Percentiles rank a stretch among this genome's conserved stretches.
Conservation (phyloP, 192 early-diverging fungal genomes). For the Tieghemiomyces parasiticus region DNA sequence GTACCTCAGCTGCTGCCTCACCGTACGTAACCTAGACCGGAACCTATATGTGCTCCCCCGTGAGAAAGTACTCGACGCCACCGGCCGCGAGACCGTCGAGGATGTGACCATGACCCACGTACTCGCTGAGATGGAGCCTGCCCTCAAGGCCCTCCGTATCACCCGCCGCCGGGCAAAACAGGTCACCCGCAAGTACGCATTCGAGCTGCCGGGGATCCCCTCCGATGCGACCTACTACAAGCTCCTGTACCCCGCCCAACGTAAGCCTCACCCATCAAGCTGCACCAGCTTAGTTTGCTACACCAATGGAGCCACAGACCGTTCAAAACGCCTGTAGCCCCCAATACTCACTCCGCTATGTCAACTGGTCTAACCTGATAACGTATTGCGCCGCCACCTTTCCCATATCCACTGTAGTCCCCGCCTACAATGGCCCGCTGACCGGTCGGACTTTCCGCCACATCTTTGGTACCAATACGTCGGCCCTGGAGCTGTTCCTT, state of each 20-base stretch:
- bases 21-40: slow-evolving; percentile 62
- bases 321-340: no score
- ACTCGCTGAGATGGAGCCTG: slow-evolving; percentile 51
- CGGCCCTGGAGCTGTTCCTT: slow-evolving; percentile 83
- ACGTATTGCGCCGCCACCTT: no score
- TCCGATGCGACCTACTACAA: slow-evolving; percentile 71
- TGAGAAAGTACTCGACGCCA: slow-evolving; percentile 13
- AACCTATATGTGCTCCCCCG: slow-evolving; percentile 91
- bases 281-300: no score
- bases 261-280: no score
- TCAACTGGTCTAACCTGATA: no score
- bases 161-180: slow-evolving; percentile 36
- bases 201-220: slow-evolving; percentile 73
- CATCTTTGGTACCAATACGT: slow-evolving; percentile 77
- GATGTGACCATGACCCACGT: slow-evolving; percentile 51
- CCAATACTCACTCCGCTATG: no score
- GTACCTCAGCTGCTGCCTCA: slow-evolving; percentile 69
- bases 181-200: slow-evolving; percentile 77
- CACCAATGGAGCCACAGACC: no score
- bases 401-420: slow-evolving; percentile 25
- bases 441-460: slow-evolving; percentile 64
- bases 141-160: slow-evolving; percentile 42
- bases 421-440: slow-evolving; percentile 35
- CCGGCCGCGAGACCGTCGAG: slow-evolving; percentile 35
- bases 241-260: slow-evolving; percentile 57